These are phyloP conservation scores for Physcomitrium patens DNA, from an alignment of 225 moss, liverwort and hornwort genomes.

Conservation along the genomic window DNA sequence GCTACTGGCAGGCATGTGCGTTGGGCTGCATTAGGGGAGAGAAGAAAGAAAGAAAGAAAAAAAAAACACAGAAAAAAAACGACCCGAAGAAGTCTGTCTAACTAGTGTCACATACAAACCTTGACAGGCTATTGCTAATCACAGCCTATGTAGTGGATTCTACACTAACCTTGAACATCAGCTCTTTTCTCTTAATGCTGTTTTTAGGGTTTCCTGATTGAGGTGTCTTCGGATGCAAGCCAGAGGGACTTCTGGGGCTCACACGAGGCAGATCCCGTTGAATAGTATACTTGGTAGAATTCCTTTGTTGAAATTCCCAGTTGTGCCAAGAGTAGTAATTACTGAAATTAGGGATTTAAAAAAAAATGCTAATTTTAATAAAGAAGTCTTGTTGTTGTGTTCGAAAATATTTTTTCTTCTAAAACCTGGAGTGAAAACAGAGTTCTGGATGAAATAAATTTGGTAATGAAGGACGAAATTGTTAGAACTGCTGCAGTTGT, in stretches of 20 bases:
- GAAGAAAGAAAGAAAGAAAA: not conserved
- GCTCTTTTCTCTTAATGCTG: not conserved
- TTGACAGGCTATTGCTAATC: slow-evolving; percentile 43
- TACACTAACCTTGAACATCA: slow-evolving; percentile 32
- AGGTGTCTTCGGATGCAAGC: slow-evolving; percentile 23
- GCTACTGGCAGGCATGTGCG: slow-evolving; percentile 29
- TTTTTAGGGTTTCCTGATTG: not conserved
- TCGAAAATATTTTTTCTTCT: too few relatives aligned
- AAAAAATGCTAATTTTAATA: too few relatives aligned
- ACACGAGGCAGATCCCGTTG: not conserved
- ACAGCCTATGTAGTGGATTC: slow-evolving; percentile 40
- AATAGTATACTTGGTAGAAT: too few relatives aligned
- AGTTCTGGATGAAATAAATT: too few relatives aligned
- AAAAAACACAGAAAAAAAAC: too few relatives aligned
- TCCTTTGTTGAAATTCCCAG: too few relatives aligned
- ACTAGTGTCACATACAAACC: not conserved
- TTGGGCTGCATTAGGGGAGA: not conserved
- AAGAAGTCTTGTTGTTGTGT: too few relatives aligned
- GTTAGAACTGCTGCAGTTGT: too few relatives aligned
- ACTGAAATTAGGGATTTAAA: too few relatives aligned
- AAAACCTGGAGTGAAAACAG: too few relatives aligned
- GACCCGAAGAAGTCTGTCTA: not conserved
- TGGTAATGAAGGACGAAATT: too few relatives aligned
- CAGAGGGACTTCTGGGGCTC: not conserved
- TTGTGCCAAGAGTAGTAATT: too few relatives aligned